A percentile compares a stretch with the other conserved stretches of the same genome.
Conservation (phyloP, 805 yeast genomes). For the Yarrowia porcina region DNA sequence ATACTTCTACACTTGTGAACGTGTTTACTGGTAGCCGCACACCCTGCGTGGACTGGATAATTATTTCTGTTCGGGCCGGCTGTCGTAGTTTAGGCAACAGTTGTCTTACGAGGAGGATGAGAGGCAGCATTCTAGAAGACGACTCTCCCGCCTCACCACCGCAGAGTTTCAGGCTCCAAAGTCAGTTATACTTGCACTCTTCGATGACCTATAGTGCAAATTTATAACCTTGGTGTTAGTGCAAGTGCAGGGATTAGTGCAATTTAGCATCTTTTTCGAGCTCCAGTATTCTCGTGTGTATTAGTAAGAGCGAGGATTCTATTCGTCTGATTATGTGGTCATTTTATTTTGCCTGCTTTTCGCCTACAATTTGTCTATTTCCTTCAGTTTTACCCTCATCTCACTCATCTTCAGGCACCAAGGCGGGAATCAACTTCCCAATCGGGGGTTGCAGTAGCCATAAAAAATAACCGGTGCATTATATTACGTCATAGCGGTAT, state of each 20-base stretch:
- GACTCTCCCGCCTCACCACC: background rate
- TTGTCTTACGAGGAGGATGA: background rate
- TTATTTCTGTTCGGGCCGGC: background rate
- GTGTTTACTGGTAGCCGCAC: conserved; percentile 10
- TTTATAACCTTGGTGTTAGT: conserved; percentile 11
- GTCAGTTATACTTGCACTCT: background rate
- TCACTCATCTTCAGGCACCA: too few species aligned
- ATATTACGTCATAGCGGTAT: conserved; percentile 3
- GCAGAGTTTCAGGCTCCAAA: background rate
- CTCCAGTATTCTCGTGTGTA: too few species aligned
- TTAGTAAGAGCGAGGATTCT: background rate
- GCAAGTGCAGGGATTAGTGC: too few species aligned
- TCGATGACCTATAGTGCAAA: background rate
- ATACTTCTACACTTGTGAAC: too few species aligned
- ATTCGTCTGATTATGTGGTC: too few species aligned
- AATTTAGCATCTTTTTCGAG: too few species aligned
- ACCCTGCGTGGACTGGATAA: background rate
- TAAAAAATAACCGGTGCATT: background rate
- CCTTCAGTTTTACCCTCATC: background rate
- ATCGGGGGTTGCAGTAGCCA: background rate
- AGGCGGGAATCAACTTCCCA: background rate
- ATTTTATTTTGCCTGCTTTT: too few species aligned
- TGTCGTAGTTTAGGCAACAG: background rate
- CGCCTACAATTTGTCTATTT: too few species aligned
- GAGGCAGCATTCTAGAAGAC: background rate